Conservation (phyloP, 805 yeast genomes). For the Saccharomycopsis vini region DNA sequence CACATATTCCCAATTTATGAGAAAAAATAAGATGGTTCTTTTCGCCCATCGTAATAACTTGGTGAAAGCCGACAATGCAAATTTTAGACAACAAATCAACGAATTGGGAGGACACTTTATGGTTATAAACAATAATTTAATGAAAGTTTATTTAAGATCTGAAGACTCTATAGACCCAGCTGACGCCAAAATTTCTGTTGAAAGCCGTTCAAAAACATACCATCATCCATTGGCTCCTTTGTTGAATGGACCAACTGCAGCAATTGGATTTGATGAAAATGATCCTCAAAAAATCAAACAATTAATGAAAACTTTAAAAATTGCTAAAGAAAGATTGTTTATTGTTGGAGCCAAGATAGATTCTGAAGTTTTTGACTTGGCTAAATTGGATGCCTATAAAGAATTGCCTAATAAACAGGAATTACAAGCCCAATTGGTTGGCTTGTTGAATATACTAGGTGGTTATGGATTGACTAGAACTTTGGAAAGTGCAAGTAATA, state of each 20-base stretch:
- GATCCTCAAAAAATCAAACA: conserved; percentile 62
- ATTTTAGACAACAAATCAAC: conserved; percentile 50
- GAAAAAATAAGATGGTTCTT: conserved; percentile 58
- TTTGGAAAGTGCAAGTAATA: conserved; percentile 57
- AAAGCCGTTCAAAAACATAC: conserved; percentile 31
- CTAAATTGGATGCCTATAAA: conserved; percentile 54
- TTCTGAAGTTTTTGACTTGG: conserved; percentile 41
- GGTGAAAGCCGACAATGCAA: conserved; percentile 56
- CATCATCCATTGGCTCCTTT: conserved; percentile 64
- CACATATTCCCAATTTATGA: conserved; percentile 62
- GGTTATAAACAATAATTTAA: conserved; percentile 58
- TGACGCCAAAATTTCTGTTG: conserved; percentile 38
- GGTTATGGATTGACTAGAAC: conserved; percentile 87
- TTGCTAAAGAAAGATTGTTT: conserved; percentile 63
- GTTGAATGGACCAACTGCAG: conserved; percentile 80
- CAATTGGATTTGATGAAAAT: conserved; percentile 55
- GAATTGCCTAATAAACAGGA: conserved; percentile 62
- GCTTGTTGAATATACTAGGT: conserved; percentile 71
- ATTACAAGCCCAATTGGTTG: conserved; percentile 74
- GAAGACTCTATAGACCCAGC: conserved; percentile 70
- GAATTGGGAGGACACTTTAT: conserved; percentile 63
- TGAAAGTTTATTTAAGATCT: conserved; percentile 69
- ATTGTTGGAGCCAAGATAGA: conserved; percentile 83
- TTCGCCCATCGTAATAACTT: conserved; percentile 83
- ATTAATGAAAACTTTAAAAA: conserved; percentile 51